Conservation (phyloP, 2,329 filamentous ascomycete species). For the Dothideomycetes sp. region DNA sequence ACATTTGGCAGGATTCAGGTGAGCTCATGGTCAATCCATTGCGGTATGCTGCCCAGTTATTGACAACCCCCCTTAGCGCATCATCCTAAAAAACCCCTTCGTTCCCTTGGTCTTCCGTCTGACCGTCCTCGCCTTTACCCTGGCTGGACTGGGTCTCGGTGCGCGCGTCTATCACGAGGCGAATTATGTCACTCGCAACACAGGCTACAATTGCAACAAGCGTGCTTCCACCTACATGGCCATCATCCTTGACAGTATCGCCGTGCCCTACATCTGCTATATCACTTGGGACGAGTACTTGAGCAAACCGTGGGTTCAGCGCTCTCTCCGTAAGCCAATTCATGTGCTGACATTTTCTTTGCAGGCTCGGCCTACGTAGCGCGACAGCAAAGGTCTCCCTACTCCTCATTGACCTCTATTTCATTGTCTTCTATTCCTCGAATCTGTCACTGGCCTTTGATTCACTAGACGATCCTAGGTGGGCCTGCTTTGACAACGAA, state of each 20-base stretch:
- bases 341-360: constrained; percentile 7
- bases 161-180: constrained; percentile 54
- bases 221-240: constrained; percentile 70
- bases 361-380: constrained; percentile 62
- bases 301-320: constrained; percentile 53
- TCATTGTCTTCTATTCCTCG: constrained; percentile 94
- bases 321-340: not conserved
- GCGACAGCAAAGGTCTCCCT: constrained; percentile 79
- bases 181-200: constrained; percentile 21
- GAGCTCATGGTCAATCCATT: too few species aligned
- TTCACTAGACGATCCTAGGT: constrained; percentile 55
- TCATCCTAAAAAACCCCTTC: constrained; percentile 68
- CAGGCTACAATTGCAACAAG: constrained; percentile 24
- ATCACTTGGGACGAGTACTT: constrained; percentile 97
- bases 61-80: constrained; percentile 30
- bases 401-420: constrained; percentile 84
- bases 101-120: constrained; percentile 77
- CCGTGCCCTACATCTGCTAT: constrained; percentile 81
- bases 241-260: constrained; percentile 77
- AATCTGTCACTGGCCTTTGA: constrained; percentile 86
- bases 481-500: constrained; percentile 31
- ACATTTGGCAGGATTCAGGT: constrained; percentile 50
- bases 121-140: constrained; percentile 71
- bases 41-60: too few species aligned
- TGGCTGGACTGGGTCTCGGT: constrained; percentile 69